Evolutionary conservation across 352 stramenopile species (phyloP).

Genomic region (Discostella stelligera): DNA sequence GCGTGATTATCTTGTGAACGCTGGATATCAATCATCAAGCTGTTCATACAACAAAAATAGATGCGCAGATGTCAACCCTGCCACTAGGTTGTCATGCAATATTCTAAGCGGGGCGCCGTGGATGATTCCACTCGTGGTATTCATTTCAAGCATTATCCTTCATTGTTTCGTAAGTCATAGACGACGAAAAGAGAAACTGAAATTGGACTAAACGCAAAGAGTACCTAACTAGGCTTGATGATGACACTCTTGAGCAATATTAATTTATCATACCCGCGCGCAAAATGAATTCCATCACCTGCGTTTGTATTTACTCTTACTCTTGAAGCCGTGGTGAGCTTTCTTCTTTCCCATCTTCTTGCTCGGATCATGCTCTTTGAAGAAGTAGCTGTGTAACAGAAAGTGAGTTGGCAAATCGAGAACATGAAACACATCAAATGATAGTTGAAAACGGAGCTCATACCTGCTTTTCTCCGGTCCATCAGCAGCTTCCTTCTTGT

Average conservation of each 20-base stretch:
- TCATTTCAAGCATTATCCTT: conserved; percentile 6
- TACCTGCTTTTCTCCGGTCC: conserved; percentile 53
- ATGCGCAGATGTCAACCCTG: conserved; percentile 11
- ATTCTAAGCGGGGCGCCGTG: conserved; percentile 7
- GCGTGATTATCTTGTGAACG: conserved; percentile 24
- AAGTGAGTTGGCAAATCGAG: conserved; percentile 4
- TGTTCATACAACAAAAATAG: conserved; percentile 16
- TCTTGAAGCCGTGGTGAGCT: conserved; percentile 72
- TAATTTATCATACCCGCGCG: too few relatives aligned
- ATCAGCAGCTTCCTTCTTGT: conserved; percentile 49
- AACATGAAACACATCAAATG: not conserved
- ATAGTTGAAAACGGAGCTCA: not conserved
- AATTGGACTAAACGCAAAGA: not conserved
- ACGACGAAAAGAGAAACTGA: not conserved
- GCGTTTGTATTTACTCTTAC: conserved; percentile 71
- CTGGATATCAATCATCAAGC: conserved; percentile 12
- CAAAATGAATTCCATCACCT: conserved; percentile 18
- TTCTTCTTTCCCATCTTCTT: conserved; percentile 72
- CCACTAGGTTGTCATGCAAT: conserved; percentile 15
- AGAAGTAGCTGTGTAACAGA: conserved; percentile 39
- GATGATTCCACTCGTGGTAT: not conserved
- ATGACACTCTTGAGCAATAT: too few relatives aligned
- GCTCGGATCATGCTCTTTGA: conserved; percentile 66
- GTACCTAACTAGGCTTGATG: not conserved
- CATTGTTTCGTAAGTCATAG: not conserved